Conservation (phyloP, 202 grass and related monocot genomes). For the Schoenoplectus tabernaemontani region DNA sequence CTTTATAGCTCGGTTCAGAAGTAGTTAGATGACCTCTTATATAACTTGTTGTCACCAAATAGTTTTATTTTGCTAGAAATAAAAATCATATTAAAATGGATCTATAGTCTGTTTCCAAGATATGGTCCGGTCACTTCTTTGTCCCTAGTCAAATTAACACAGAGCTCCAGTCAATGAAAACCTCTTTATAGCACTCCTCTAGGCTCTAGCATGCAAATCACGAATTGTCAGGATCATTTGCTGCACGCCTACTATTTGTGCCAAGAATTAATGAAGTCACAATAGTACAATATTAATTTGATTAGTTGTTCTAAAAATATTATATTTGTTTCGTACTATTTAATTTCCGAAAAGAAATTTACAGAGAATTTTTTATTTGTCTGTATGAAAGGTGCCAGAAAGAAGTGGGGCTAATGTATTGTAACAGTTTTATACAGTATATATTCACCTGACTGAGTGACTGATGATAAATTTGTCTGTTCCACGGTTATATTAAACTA, state of each 20-base stretch:
- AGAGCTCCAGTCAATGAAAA: background rate
- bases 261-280: background rate
- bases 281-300: too few species aligned
- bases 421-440: too few species aligned
- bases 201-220: background rate
- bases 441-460: too few species aligned
- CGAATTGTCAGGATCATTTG: constrained; percentile 7
- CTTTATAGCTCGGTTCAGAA: too few species aligned
- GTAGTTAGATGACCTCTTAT: background rate
- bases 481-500: too few species aligned
- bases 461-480: too few species aligned
- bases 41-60: background rate
- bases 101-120: background rate
- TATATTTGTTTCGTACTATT: background rate
- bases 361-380: too few species aligned
- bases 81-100: background rate
- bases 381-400: too few species aligned
- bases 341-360: too few species aligned
- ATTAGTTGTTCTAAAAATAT: too few species aligned
- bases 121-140: constrained; percentile 16
- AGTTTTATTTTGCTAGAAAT: background rate
- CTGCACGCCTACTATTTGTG: background rate
- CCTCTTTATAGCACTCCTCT: background rate
- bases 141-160: constrained; percentile 8
- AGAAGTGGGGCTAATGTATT: too few species aligned